Evolutionary conservation across 495 filamentous ascomycete species (phyloP).

Genomic region (Thozetella sp.): DNA sequence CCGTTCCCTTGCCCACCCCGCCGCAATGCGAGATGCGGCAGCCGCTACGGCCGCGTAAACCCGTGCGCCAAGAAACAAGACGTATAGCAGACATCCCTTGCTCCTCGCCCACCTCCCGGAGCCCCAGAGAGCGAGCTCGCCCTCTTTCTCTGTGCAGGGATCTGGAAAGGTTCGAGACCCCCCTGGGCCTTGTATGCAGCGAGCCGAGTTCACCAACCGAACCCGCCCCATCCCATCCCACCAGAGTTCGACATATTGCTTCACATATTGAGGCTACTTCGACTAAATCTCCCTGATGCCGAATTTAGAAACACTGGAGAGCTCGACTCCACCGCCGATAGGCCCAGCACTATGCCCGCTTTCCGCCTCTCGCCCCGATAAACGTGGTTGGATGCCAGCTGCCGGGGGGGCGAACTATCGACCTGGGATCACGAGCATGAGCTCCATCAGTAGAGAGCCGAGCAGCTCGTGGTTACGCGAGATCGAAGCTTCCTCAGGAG

Average conservation of each 20-base stretch:
- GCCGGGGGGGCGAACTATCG: constrained; percentile 4
- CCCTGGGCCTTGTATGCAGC: constrained; percentile 9
- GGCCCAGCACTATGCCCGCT: constrained; percentile 6
- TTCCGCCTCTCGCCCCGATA: constrained; percentile 5
- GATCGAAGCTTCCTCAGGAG: constrained; percentile 2
- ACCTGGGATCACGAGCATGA: background rate
- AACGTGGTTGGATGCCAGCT: constrained; percentile 9
- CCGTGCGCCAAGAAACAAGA: too few relatives aligned
- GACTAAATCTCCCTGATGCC: background rate
- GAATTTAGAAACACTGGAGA: constrained; percentile 22
- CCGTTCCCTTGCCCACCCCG: too few relatives aligned
- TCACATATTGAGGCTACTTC: constrained; percentile 21
- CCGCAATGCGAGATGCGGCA: too few relatives aligned
- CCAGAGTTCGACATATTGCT: constrained; percentile 12
- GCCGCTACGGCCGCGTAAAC: too few relatives aligned
- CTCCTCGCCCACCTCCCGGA: too few relatives aligned
- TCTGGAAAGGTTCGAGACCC: constrained; percentile 20
- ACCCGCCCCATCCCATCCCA: constrained; percentile 9
- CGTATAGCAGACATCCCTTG: too few relatives aligned
- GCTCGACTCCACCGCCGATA: constrained; percentile 13
- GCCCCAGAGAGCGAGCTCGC: too few relatives aligned
- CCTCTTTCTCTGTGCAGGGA: too few relatives aligned
- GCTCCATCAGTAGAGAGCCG: constrained; percentile 1
- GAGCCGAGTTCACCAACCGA: constrained; percentile 23
- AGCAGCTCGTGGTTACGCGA: constrained; percentile 4